Percentiles rank a stretch among this genome's conserved stretches.
Conservation (phyloP, 1,284 basidiomycete species). For the Ustilago crameri region DNA sequence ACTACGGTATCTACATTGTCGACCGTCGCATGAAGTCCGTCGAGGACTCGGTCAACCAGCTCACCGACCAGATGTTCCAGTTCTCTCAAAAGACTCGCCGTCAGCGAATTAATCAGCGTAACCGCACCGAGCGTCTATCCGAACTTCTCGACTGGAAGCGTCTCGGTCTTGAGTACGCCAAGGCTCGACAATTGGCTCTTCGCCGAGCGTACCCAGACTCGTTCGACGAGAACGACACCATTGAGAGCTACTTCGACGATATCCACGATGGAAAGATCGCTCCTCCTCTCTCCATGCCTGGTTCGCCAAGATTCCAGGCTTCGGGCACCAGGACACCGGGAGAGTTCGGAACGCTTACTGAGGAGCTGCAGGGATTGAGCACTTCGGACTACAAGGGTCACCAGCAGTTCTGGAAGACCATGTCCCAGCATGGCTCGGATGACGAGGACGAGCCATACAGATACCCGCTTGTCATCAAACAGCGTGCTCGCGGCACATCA, state of each 20-base stretch:
- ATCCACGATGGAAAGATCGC: conserved; percentile 74
- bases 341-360: conserved; percentile 61
- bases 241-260: conserved; percentile 72
- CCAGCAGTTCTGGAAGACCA: conserved; percentile 60
- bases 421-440: conserved; percentile 58
- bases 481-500: conserved; percentile 50
- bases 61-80: conserved; percentile 66
- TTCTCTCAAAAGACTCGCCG: conserved; percentile 90
- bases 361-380: conserved; percentile 61
- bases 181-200: conserved; percentile 90
- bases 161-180: conserved; percentile 94
- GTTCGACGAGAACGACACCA: conserved; percentile 77
- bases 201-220: conserved; percentile 94
- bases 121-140: conserved; percentile 81
- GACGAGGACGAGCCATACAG: conserved; percentile 60
- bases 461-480: conserved; percentile 62
- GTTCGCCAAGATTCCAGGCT: conserved; percentile 76
- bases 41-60: conserved; percentile 85
- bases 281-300: conserved; percentile 81
- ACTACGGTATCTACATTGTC: conserved; percentile 82
- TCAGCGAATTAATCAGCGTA: conserved; percentile 97
- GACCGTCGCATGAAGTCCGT: conserved; percentile 89
- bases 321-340: conserved; percentile 58
- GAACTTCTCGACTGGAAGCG: conserved; percentile 98
- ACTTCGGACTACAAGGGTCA: conserved; percentile 61